Evolutionary conservation across 495 filamentous ascomycete species (phyloP), one percentile per base, ranked within the genome.

Genomic region (Diplogelasinospora grovesii): DNA sequence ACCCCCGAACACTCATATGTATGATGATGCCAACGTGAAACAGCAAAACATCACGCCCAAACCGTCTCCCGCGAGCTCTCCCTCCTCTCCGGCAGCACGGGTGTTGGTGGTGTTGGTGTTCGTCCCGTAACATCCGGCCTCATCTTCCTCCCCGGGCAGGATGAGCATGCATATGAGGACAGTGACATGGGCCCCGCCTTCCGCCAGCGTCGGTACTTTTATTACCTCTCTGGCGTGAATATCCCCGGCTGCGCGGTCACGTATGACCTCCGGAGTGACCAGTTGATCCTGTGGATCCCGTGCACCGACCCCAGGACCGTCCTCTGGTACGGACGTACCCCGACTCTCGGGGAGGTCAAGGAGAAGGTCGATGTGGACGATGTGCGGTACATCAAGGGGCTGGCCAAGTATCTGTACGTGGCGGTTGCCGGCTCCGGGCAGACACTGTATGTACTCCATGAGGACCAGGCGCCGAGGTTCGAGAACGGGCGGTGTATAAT

Each of bases 11-110:
- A n/a, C n/a, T n/a, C n/a, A n/a, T n/a, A n/a, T n/a, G n/a, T n/a
- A n/a, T n/a, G n/a, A n/a, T n/a, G n/a, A n/a, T n/a, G n/a, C n/a
- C n/a, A n/a, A n/a, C n/a, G n/a, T n/a, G n/a, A n/a, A n/a, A n/a
- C n/a, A 89, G 88, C 87, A 22, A 94, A 92, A 57, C 69, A 80
- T 45, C 86, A 95, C 59, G 86, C 84, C 28, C 75, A 74, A 45
- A 81, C 76, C 29, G 85, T 89, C 10, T 81, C 78, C 9, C 68
- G 71, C 35, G 72, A 80, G 40, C 76, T 94, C 20, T n/a, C n/a
- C n/a, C n/a, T n/a, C n/a, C n/a, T n/a, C n/a, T n/a, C n/a, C n/a
- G n/a, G n/a, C n/a, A n/a, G n/a, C n/a, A n/a, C n/a, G n/a, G n/a
- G n/a, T n/a, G n/a, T n/a, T n/a, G n/a, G n/a, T n/a, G n/a, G n/a